These are phyloP conservation scores for Agrocybe praecox DNA, from an alignment of 768 basidiomycete genomes.

Conservation along the genomic window DNA sequence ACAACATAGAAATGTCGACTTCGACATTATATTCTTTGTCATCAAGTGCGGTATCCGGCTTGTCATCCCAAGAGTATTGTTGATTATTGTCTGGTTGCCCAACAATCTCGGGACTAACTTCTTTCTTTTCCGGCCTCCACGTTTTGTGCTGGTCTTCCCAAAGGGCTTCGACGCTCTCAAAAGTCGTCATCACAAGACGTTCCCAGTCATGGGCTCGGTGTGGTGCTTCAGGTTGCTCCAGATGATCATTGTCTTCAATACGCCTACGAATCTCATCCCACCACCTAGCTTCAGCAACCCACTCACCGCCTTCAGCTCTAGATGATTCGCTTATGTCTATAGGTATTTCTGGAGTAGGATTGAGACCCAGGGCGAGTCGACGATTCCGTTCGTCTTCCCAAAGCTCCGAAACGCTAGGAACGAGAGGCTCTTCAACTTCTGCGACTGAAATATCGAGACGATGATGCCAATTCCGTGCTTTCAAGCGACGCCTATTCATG, in stretches of 20 bases:
- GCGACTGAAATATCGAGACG: slow-evolving; percentile 71
- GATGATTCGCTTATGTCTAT: slow-evolving; percentile 66
- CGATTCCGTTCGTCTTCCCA: slow-evolving; percentile 96
- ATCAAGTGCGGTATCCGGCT: slow-evolving; percentile 14
- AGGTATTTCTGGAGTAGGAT: slow-evolving; percentile 75
- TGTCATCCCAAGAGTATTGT: slow-evolving; percentile 18
- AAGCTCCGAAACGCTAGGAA: slow-evolving; percentile 87
- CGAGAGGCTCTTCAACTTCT: slow-evolving; percentile 67
- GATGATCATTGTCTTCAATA: slow-evolving; percentile 48
- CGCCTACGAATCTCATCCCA: slow-evolving; percentile 72
- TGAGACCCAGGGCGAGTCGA: slow-evolving; percentile 63
- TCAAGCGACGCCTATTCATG: slow-evolving; percentile 74
- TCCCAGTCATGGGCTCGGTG: slow-evolving; percentile 44
- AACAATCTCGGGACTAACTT: slow-evolving; percentile 14
- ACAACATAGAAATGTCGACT: slow-evolving; percentile 54
- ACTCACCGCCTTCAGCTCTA: slow-evolving; percentile 58
- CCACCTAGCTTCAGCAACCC: slow-evolving; percentile 74
- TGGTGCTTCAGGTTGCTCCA: slow-evolving; percentile 16
- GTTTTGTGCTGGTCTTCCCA: slow-evolving; percentile 69
- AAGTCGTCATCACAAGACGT: slow-evolving; percentile 80
- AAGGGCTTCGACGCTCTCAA: slow-evolving; percentile 86
- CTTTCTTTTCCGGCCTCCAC: slow-evolving; percentile 52
- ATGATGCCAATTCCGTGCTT: slow-evolving; percentile 60
- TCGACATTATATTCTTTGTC: slow-evolving; percentile 36
- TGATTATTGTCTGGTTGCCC: slow-evolving; percentile 10